phyloP scores from a whole-genome alignment of 352 stramenopile genomes.

The Globisporangium megalacanthum region DNA sequence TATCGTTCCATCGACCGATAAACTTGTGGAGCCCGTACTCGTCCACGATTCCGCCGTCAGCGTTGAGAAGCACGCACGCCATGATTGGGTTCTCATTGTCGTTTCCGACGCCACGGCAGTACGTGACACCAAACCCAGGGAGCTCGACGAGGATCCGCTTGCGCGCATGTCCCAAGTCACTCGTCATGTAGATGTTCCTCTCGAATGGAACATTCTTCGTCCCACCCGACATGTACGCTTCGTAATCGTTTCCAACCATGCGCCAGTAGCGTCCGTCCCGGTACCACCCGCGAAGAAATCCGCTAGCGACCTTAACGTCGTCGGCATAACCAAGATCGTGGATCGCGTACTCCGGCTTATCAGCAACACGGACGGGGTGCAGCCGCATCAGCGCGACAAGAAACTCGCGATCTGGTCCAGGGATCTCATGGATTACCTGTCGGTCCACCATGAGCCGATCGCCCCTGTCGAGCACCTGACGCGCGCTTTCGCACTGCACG shows the following conservation, averaged over 20 bases:
- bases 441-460: constrained; percentile 2
- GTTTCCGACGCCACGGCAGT: constrained; percentile 2
- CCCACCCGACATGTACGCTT: not conserved
- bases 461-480: not conserved
- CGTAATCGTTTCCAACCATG: not conserved
- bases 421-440: not conserved
- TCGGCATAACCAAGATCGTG: constrained; percentile 1
- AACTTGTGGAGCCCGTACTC: constrained; percentile 1
- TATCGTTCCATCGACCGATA: constrained; percentile 1
- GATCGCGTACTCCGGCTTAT: not conserved
- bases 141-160: constrained; percentile 5
- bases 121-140: constrained; percentile 2
- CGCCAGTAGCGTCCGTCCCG: constrained; percentile 4
- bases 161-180: not conserved
- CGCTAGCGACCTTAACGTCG: not conserved
- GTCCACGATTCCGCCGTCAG: not conserved
- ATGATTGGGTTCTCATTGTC: not conserved
- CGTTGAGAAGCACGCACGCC: constrained; percentile 4
- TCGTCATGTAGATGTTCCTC: not conserved
- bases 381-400: constrained; percentile 1
- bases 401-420: constrained; percentile 3
- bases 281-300: constrained; percentile 5
- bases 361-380: not conserved
- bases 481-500: constrained; percentile 2
- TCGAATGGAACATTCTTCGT: not conserved